A percentile compares a stretch with the other conserved stretches of the same genome.
phyloP scores from a whole-genome alignment of 306 rosid genomes.

The Elaeagnus macrophylla region DNA sequence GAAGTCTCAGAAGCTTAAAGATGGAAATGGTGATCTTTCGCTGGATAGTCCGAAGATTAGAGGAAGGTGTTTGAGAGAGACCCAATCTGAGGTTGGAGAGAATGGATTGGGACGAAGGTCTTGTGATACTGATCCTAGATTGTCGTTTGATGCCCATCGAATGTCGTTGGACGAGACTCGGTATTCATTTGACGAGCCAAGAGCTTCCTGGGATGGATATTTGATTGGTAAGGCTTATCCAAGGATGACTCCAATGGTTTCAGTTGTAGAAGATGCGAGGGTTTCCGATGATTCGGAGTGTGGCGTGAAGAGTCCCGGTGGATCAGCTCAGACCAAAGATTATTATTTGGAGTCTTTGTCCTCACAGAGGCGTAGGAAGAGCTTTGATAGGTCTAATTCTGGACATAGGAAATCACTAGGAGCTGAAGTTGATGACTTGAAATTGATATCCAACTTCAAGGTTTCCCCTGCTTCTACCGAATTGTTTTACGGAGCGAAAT shows the following conservation, averaged over 20 bases:
- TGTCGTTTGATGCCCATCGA: conserved; percentile 53
- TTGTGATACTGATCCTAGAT: conserved; percentile 80
- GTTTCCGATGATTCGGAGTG: conserved; percentile 22
- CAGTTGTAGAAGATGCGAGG: conserved; percentile 46
- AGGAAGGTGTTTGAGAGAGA: conserved; percentile 33
- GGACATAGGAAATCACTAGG: conserved; percentile 31
- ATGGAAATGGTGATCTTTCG: conserved; percentile 7
- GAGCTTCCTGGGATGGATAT: conserved; percentile 95
- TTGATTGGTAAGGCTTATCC: conserved; percentile 55
- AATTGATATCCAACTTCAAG: conserved; percentile 60
- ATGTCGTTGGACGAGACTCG: conserved; percentile 53
- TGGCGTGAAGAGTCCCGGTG: conserved; percentile 60
- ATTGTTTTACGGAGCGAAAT: conserved; percentile 82
- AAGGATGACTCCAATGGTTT: conserved; percentile 52
- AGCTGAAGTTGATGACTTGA: conserved; percentile 65
- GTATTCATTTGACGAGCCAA: conserved; percentile 59
- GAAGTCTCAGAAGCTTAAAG: conserved; percentile 33
- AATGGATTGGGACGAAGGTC: conserved; percentile 70
- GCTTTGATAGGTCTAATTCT: conserved; percentile 59
- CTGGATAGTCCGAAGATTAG: conserved; percentile 20
- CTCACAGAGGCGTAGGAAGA: conserved; percentile 43
- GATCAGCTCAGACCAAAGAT: conserved; percentile 70
- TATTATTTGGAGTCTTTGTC: conserved; percentile 46
- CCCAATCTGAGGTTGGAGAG: conserved; percentile 81
- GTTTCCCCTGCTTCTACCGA: conserved; percentile 77